Percentiles rank a stretch among this genome's conserved stretches.
These are phyloP conservation scores for Fusarium devonianum DNA, from an alignment of 2,329 filamentous ascomycete species.

Conservation along the genomic window DNA sequence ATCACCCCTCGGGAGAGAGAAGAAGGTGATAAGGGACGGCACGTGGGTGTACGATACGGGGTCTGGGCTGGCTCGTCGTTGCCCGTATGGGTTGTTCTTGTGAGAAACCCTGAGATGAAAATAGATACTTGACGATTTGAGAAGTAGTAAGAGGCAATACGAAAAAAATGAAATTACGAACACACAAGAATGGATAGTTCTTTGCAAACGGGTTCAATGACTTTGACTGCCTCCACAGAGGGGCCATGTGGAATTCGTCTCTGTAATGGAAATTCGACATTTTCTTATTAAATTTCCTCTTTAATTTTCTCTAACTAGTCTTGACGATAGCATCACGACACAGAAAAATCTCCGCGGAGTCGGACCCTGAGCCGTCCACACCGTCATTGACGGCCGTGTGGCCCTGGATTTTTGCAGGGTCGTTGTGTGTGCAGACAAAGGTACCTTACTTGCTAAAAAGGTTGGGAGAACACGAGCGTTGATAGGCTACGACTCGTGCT, in stretches of 20 bases:
- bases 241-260: too few relatives aligned
- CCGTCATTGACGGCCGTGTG: conserved; percentile 21
- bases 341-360: conserved; percentile 13
- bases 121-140: too few relatives aligned
- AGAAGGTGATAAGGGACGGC: conserved; percentile 8
- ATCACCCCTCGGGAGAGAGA: conserved; percentile 9
- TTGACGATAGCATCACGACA: conserved; percentile 9
- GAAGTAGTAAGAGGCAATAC: conserved; percentile 5
- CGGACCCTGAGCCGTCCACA: conserved; percentile 17
- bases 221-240: conserved; percentile 2
- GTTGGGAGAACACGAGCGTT: too few relatives aligned
- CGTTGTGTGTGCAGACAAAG: not conserved
- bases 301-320: conserved; percentile 15
- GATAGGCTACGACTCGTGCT: too few relatives aligned
- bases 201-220: not conserved
- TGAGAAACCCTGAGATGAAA: too few relatives aligned
- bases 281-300: conserved; percentile 4
- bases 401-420: conserved; percentile 19
- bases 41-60: conserved; percentile 21
- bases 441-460: too few relatives aligned
- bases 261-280: too few relatives aligned
- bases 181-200: conserved; percentile 12
- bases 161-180: conserved; percentile 16
- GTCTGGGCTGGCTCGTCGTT: not conserved
- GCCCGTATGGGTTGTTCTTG: conserved; percentile 2